Base-by-base conservation (phyloP, 768 basidiomycete genomes). In the Termitomyces sp. region DNA sequence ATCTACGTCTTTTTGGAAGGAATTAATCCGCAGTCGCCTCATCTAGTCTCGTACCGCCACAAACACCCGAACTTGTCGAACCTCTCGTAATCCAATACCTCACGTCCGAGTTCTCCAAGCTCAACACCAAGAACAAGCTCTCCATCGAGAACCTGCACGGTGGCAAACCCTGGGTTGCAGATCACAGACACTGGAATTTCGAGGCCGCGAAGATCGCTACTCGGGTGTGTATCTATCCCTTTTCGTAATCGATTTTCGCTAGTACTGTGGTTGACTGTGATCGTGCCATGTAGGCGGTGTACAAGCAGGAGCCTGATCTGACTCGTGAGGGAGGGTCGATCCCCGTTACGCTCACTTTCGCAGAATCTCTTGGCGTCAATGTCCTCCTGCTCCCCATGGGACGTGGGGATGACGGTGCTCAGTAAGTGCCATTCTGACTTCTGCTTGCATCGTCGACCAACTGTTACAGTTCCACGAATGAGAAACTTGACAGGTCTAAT, bases 311-410 rank as follows among this genome's bases (percentile, higher is more conserved):
- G 5, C 94, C 94, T 0, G 91, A 95, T 68, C 75, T 88, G 58
- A 94, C 89, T 2, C 84, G 93, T 42, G 94, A 96, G 70, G 93
- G 93, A n/a, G 95, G 95, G 5, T 92, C 92, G 6, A 95, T 95
- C 61, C 94, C 94, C 0, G 91, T 96, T 31, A 95, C 94, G 4
- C 79, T 98, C 57, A 95, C 93, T 1, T 96, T 98, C 69, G 92
- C 94, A 10, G 92, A 97, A 68, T 83, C 83, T 45, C 75, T 97
- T 47, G 84, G 84, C 13, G 87, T 94, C 55, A 97, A 94, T 66
- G 92, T 97, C 9, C 70, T 95, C 56, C 75, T 98, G 20, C 77
- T 98, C 29, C 96, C 94, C 0, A 95, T 96, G 87, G 94, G 94
- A 2, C 80, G 95, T 51, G 91, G 92, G 2, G 94, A 98, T 66